A percentile compares a stretch with the other conserved stretches of the same genome.
These are phyloP conservation scores for Claviceps sp. DNA, from an alignment of 2,329 filamentous ascomycete genomes.

Conservation along the genomic window DNA sequence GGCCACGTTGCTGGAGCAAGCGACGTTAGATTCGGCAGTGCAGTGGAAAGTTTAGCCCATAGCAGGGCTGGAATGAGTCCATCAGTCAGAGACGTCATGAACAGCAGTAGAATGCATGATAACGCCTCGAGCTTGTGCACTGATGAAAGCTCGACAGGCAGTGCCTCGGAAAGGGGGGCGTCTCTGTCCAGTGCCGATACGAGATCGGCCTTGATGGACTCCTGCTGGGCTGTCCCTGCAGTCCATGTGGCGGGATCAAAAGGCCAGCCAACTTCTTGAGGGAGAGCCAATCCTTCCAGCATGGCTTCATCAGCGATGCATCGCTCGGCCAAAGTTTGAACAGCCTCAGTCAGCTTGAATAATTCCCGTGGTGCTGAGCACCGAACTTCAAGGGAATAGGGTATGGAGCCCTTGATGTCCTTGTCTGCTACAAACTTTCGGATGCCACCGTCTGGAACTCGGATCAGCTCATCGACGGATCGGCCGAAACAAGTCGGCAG, in stretches of 20 bases:
- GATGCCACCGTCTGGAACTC: constrained; percentile 70
- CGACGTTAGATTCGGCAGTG: constrained; percentile 28
- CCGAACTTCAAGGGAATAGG: constrained; percentile 44
- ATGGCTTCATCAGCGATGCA: constrained; percentile 48
- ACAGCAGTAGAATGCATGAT: constrained; percentile 56
- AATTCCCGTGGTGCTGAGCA: constrained; percentile 80
- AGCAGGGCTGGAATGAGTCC: constrained; percentile 59
- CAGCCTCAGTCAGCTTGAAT: constrained; percentile 73
- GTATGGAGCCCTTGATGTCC: constrained; percentile 34
- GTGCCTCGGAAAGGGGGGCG: constrained; percentile 41
- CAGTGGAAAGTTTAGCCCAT: constrained; percentile 56
- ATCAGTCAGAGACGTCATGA: constrained; percentile 62
- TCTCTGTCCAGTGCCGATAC: constrained; percentile 65
- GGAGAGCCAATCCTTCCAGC: constrained; percentile 39
- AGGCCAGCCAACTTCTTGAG: constrained; percentile 46
- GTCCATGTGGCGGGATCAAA: constrained; percentile 32
- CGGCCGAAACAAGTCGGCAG: constrained; percentile 69
- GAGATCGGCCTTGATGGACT: constrained; percentile 22
- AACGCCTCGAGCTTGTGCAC: constrained; percentile 62
- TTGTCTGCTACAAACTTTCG: constrained; percentile 33
- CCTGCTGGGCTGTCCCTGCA: constrained; percentile 10
- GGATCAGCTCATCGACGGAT: constrained; percentile 77
- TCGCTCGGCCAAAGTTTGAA: constrained; percentile 45
- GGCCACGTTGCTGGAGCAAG: constrained; percentile 16
- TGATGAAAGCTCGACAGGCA: constrained; percentile 49